Percentiles rank a stretch among this genome's conserved stretches.
Evolutionary conservation across 75 land plant genomes (phyloP).

Genomic region (Selaginella tamariscina): DNA sequence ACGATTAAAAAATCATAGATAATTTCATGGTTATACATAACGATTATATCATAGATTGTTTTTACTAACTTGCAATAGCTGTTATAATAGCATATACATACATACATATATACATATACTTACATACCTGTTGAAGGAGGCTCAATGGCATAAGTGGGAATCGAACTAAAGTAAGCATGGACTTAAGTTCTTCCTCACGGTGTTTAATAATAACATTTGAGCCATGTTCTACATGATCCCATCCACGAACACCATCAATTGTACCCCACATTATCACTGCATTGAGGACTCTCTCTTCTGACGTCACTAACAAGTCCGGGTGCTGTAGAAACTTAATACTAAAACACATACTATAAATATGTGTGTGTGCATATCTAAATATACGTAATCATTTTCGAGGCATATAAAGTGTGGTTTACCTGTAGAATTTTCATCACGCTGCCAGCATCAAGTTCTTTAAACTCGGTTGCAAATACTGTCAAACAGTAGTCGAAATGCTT

Average conservation of each 20-base stretch:
- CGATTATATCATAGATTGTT: too few relatives aligned
- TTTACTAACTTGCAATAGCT: too few relatives aligned
- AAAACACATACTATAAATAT: conserved; percentile 15
- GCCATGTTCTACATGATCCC: conserved; percentile 52
- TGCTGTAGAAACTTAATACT: conserved; percentile 43
- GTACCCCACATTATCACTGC: conserved; percentile 69
- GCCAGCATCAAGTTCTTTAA: conserved; percentile 51
- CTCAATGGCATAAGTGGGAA: conserved; percentile 58
- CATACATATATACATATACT: conserved; percentile 6
- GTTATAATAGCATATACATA: too few relatives aligned
- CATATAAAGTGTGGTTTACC: conserved; percentile 29
- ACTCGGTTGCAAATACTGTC: conserved; percentile 39
- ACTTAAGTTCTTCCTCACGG: conserved; percentile 32
- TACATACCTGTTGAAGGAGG: conserved; percentile 58
- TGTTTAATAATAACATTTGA: conserved; percentile 41
- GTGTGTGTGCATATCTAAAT: conserved; percentile 12
- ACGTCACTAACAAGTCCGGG: conserved; percentile 69
- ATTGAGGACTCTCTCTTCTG: conserved; percentile 85
- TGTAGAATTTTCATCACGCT: conserved; percentile 56
- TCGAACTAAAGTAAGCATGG: conserved; percentile 51
- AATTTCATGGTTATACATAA: too few relatives aligned
- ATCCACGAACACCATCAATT: conserved; percentile 39
- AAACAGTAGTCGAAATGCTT: conserved; percentile 87
- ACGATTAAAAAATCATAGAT: too few relatives aligned
- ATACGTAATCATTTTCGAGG: background rate